These are phyloP conservation scores for Colletotrichum ledebouriae DNA, from an alignment of 2,329 filamentous ascomycete species.

Conservation along the genomic window DNA sequence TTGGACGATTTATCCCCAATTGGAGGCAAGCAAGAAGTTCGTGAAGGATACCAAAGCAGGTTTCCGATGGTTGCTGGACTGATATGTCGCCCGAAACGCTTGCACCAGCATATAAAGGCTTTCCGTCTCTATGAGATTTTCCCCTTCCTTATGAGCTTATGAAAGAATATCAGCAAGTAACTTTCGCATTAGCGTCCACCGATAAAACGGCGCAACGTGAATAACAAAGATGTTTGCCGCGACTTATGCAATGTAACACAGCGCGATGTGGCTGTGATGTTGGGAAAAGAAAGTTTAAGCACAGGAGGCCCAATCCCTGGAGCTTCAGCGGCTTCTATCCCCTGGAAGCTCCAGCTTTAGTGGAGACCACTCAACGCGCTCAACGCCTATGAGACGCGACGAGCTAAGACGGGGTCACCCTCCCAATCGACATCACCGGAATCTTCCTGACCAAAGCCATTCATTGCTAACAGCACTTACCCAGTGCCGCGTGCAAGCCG, in stretches of 20 bases:
- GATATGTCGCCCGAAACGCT: background rate
- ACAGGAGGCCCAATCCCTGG: slow-evolving; percentile 26
- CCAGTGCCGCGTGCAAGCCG: background rate
- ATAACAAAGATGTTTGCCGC: slow-evolving; percentile 2
- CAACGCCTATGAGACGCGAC: slow-evolving; percentile 33
- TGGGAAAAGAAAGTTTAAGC: slow-evolving; percentile 40
- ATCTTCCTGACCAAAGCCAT: background rate
- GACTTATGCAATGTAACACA: slow-evolving; percentile 8
- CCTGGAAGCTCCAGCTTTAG: slow-evolving; percentile 18
- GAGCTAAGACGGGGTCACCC: slow-evolving; percentile 19
- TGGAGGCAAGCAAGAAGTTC: slow-evolving; percentile 45
- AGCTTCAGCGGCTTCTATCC: slow-evolving; percentile 16
- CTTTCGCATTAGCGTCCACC: background rate
- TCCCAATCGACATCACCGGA: slow-evolving; percentile 34
- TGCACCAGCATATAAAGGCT: background rate
- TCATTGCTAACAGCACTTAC: background rate
- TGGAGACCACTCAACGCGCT: slow-evolving; percentile 40
- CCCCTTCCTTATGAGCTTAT: background rate
- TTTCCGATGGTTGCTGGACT: slow-evolving; percentile 46
- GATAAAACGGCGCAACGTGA: background rate
- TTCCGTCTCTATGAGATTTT: background rate
- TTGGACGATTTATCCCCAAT: slow-evolving; percentile 47
- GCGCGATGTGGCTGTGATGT: slow-evolving; percentile 17
- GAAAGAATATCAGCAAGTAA: background rate
- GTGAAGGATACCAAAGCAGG: slow-evolving; percentile 44